These are phyloP conservation scores for Fusarium paranaense DNA, from an alignment of 2,329 filamentous ascomycete species.

Conservation along the genomic window DNA sequence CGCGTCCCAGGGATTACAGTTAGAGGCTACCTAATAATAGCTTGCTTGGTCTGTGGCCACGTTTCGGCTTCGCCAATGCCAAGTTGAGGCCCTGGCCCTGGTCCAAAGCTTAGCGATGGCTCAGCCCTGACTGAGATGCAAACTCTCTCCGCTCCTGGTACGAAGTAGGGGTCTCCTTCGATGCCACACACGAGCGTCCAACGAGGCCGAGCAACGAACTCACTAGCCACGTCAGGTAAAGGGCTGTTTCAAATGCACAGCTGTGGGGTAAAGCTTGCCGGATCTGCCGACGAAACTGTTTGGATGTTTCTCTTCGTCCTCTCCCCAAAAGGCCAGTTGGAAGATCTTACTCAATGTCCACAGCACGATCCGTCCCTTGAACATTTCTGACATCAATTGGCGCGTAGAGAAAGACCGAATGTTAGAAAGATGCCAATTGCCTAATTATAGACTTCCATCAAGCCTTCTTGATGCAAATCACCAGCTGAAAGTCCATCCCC, in stretches of 20 bases:
- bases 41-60: neutral
- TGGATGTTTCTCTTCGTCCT: neutral
- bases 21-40: neutral
- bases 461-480: neutral
- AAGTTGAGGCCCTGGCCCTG: neutral
- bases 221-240: neutral
- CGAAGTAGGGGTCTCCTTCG: neutral
- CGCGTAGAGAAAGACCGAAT: neutral
- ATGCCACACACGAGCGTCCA: neutral
- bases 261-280: neutral
- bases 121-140: neutral
- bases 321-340: fast-evolving
- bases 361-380: neutral
- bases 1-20: neutral
- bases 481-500: neutral
- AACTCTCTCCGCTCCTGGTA: neutral
- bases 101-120: neutral
- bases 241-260: neutral
- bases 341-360: neutral
- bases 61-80: neutral
- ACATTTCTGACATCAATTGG: neutral
- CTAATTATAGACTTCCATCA: neutral
- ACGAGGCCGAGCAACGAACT: neutral
- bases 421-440: neutral
- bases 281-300: neutral